phyloP scores from a whole-genome alignment of 2,329 filamentous ascomycete species.

The Paracorniculantispora psalliotae region DNA sequence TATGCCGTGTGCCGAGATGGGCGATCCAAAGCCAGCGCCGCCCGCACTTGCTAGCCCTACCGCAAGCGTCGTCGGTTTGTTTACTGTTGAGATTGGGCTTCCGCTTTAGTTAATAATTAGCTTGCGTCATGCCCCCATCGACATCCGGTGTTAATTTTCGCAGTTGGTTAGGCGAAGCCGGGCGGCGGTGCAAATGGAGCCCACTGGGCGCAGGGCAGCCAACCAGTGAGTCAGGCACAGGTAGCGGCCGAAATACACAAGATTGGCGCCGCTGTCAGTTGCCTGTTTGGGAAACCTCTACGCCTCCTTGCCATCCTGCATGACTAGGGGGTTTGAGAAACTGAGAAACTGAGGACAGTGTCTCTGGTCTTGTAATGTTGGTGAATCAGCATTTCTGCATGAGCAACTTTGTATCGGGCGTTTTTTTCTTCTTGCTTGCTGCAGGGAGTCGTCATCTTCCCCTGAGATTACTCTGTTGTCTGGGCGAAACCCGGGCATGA shows the following conservation, averaged over 20 bases:
- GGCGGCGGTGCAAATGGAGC: not conserved
- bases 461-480: not conserved
- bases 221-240: not conserved
- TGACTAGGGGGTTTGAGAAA: no score
- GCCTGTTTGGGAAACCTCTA: not conserved
- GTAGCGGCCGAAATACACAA: not conserved
- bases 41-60: not conserved
- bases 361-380: not conserved
- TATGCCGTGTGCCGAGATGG: not conserved
- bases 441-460: slow-evolving; percentile 3
- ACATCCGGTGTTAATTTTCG: not conserved
- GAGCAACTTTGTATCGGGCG: not conserved
- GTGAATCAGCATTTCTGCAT: not conserved
- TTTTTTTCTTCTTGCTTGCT: not conserved
- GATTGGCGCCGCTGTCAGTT: not conserved
- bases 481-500: not conserved
- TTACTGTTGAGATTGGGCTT: not conserved
- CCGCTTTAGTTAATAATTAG: not conserved
- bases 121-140: not conserved
- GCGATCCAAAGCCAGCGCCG: not conserved
- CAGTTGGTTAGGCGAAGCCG: not conserved
- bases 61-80: not conserved
- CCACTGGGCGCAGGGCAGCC: slow-evolving; percentile 2
- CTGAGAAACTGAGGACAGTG: no score
- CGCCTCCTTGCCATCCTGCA: not conserved